Evolutionary conservation across 2,329 filamentous ascomycete species (phyloP).

Genomic region (Neonectria punicea): DNA sequence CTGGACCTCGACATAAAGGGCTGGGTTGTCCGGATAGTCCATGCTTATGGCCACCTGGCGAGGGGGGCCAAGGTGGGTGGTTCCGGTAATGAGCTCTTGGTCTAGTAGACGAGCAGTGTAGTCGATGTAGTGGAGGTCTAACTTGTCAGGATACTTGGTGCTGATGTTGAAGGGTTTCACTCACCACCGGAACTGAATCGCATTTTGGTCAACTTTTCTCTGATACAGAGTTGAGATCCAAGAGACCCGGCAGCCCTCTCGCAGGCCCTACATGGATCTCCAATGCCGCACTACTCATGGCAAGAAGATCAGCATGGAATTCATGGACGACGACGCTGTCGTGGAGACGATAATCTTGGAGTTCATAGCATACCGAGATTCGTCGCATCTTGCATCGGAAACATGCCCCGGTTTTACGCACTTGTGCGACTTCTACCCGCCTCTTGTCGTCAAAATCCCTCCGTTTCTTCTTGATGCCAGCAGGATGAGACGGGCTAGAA

Average conservation of each 20-base stretch:
- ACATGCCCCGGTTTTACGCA: conserved; percentile 42
- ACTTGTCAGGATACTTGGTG: conserved; percentile 6
- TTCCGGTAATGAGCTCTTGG: conserved; percentile 43
- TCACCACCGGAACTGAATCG: conserved; percentile 42
- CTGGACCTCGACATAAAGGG: conserved; percentile 38
- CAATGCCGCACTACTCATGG: conserved; percentile 37
- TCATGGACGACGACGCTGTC: not conserved
- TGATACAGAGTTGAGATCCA: conserved; percentile 40
- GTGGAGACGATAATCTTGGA: not conserved
- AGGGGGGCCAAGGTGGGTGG: conserved; percentile 42
- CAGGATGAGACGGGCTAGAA: conserved; percentile 40
- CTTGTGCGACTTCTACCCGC: conserved; percentile 41
- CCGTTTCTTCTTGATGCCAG: conserved; percentile 42
- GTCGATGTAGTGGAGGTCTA: conserved; percentile 44
- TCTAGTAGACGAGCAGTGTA: conserved; percentile 42
- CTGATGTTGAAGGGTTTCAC: conserved; percentile 6
- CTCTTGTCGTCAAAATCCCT: conserved; percentile 42
- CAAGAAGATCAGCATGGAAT: conserved; percentile 12
- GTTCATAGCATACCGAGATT: conserved; percentile 37
- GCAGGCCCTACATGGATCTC: conserved; percentile 40
- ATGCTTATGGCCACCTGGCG: conserved; percentile 40
- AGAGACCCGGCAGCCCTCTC: conserved; percentile 40
- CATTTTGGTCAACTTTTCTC: conserved; percentile 43
- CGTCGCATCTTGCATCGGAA: conserved; percentile 42
- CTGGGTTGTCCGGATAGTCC: conserved; percentile 42